Evolutionary conservation across 257 asterid genomes (phyloP), one percentile per base, ranked within the genome.

Genomic region (Jacaranda copaia): DNA sequence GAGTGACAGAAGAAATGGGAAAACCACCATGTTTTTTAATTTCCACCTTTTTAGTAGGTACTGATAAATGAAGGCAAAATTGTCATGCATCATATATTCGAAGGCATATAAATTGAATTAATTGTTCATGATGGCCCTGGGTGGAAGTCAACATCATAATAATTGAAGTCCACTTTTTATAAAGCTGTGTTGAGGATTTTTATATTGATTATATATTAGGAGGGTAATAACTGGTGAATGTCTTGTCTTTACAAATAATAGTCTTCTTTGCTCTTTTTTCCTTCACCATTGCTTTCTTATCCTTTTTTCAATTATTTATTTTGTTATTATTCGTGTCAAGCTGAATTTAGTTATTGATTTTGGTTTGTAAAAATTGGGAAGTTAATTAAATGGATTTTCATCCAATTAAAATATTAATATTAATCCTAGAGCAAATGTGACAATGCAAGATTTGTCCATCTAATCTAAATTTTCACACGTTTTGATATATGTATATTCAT

Each of bases 21-120:
- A 5, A 72, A 80, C 36, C 74, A 80, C 36, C 74, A 65, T 72
- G 76, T n/a, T 45, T 16, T 55, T 52, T 67, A 15, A 6, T 8
- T 25, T 2, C 9, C 13, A 66, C n/a, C 13, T 51, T 52, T 35
- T 52, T 35, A 43, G 19, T 43, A 7, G 19, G 2, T 25, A 25
- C 32, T 39, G 35, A 69, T 32, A 14, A 52, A 48, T 20, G 42
- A 32, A 15, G 19, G 42, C 3, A 49, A 70, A 40, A 56, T 38
- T 25, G 2, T 25, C 32, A 25, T 25, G 32, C 2, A 69, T 65
- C 45, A 5, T 51, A 48, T 19, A 25, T 25, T 51, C 53, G 15
- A 46, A 53, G 76, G 16, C 39, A 38, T 77, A 20, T 76, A 49
- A 46, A 51, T 14, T 25, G 32, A 25, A 25, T 25, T 25, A 2